Conservation (phyloP, 495 filamentous ascomycete genomes). For the Lasiosphaeriaceae sp. region DNA sequence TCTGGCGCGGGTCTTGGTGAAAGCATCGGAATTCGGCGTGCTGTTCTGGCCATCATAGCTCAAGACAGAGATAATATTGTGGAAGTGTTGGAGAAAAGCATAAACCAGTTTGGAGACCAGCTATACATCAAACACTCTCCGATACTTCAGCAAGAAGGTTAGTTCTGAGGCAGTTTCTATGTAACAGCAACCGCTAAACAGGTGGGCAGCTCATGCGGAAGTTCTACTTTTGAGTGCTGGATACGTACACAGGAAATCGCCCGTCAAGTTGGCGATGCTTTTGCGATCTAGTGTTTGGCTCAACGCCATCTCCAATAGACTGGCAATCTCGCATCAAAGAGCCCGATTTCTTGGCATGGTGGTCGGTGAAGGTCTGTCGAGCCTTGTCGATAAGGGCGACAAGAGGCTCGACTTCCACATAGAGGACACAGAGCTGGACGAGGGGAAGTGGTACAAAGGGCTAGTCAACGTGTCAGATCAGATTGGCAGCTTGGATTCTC, state of each 20-base stretch:
- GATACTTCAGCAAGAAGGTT: constrained; percentile 81
- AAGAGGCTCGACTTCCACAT: constrained; percentile 78
- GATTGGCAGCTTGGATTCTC: constrained; percentile 54
- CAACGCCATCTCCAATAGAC: constrained; percentile 77
- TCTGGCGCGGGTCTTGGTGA: constrained; percentile 64
- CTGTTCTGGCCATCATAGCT: constrained; percentile 58
- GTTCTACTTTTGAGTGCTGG: constrained; percentile 73
- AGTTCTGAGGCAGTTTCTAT: constrained; percentile 11
- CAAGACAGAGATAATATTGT: constrained; percentile 51
- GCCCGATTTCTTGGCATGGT: constrained; percentile 87
- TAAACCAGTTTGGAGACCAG: constrained; percentile 76
- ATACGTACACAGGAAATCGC: constrained; percentile 61
- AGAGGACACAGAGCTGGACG: constrained; percentile 68
- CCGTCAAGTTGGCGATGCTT: constrained; percentile 56
- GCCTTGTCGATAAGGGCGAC: constrained; percentile 69
- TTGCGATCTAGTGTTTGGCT: constrained; percentile 69
- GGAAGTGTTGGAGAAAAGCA: constrained; percentile 58
- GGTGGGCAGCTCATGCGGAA: constrained; percentile 63
- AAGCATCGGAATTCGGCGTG: constrained; percentile 58
- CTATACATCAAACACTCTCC: constrained; percentile 83
- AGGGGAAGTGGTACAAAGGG: constrained; percentile 73
- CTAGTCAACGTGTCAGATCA: constrained; percentile 61
- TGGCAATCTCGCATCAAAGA: constrained; percentile 68
- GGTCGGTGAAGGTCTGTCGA: constrained; percentile 76
- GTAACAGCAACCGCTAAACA: constrained; percentile 26